Percentiles rank a stretch among this genome's conserved stretches.
Evolutionary conservation across 805 yeast genomes (phyloP).

Genomic region (Helenozyma rhizophorensis): DNA sequence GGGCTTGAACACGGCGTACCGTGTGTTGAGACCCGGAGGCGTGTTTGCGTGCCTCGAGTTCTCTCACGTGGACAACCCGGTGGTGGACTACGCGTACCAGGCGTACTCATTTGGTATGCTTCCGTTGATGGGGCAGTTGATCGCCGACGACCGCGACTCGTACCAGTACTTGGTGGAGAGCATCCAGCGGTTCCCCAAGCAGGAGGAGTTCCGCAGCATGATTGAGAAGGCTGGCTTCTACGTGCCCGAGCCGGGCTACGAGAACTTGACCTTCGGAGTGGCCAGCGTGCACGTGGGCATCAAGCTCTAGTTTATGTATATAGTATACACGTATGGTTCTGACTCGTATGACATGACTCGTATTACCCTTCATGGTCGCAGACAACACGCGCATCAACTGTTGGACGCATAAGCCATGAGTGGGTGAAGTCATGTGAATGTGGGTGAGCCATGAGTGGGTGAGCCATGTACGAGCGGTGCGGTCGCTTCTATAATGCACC

Average conservation of each 20-base stretch:
- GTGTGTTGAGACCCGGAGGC: conserved; percentile 96
- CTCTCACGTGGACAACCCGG: conserved; percentile 80
- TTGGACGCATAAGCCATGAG: too few relatives aligned
- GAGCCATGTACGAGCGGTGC: too few relatives aligned
- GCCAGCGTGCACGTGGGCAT: conserved; percentile 96
- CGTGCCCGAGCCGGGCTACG: conserved; percentile 83
- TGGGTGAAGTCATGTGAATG: too few relatives aligned
- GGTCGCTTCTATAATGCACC: too few relatives aligned
- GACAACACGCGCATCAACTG: too few relatives aligned
- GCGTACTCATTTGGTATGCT: conserved; percentile 83
- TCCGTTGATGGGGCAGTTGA: conserved; percentile 92
- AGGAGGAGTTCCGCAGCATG: conserved; percentile 87
- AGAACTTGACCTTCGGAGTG: conserved; percentile 88
- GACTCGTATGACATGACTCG: too few relatives aligned
- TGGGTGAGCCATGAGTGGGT: too few relatives aligned
- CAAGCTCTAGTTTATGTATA: conserved; percentile 50
- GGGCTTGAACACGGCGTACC: conserved; percentile 90
- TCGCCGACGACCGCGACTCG: conserved; percentile 93
- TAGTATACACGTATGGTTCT: too few relatives aligned
- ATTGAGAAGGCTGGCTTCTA: conserved; percentile 93
- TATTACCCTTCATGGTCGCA: too few relatives aligned
- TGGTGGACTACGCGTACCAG: conserved; percentile 72
- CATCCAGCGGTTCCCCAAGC: conserved; percentile 85
- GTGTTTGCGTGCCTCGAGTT: conserved; percentile 95
- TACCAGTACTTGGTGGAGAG: conserved; percentile 96